phyloP scores from a whole-genome alignment of 495 filamentous ascomycete genomes.

The Evansstolkia leycettana region DNA sequence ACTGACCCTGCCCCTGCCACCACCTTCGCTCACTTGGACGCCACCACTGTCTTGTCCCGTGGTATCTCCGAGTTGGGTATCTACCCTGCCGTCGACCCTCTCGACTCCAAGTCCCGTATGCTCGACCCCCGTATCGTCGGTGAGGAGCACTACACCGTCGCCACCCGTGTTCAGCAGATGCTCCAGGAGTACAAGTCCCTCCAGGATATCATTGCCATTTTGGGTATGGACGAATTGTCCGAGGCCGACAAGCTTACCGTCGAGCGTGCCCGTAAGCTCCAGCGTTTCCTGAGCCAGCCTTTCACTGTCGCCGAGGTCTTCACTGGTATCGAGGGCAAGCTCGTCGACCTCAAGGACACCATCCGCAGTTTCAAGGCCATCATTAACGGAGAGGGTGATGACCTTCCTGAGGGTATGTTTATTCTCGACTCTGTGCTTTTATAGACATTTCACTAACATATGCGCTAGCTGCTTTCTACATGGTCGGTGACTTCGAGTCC shows the following conservation, averaged over 20 bases:
- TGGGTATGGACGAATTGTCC: conserved; percentile 99
- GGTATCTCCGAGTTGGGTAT: conserved; percentile 99
- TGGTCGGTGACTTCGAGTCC: conserved; percentile 92
- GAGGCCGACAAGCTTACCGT: conserved; percentile 99
- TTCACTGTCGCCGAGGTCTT: conserved; percentile 99
- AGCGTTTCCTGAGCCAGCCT: conserved; percentile 98
- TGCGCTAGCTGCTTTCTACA: conserved; percentile 69
- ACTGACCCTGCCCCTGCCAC: conserved; percentile 98
- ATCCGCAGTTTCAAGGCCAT: conserved; percentile 96
- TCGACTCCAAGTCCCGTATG: conserved; percentile 99
- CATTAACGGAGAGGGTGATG: conserved; percentile 87
- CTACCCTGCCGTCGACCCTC: conserved; percentile 98
- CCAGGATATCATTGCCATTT: conserved; percentile 99
- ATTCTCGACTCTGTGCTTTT: background rate
- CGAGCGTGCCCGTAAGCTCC: conserved; percentile 98
- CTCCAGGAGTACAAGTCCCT: conserved; percentile 99
- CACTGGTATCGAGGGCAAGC: conserved; percentile 95
- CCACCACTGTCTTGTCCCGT: conserved; percentile 99
- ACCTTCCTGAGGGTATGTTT: conserved; percentile 70
- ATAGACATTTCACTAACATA: conserved; percentile 1
- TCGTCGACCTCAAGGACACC: conserved; percentile 97
- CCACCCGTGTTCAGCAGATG: conserved; percentile 93
- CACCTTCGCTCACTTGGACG: conserved; percentile 99
- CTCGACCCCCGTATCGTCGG: conserved; percentile 97
- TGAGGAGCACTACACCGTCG: conserved; percentile 92